These are phyloP conservation scores for Aegilops sharonensis DNA, from an alignment of 176 grass and related monocot genomes.

Conservation along the genomic window DNA sequence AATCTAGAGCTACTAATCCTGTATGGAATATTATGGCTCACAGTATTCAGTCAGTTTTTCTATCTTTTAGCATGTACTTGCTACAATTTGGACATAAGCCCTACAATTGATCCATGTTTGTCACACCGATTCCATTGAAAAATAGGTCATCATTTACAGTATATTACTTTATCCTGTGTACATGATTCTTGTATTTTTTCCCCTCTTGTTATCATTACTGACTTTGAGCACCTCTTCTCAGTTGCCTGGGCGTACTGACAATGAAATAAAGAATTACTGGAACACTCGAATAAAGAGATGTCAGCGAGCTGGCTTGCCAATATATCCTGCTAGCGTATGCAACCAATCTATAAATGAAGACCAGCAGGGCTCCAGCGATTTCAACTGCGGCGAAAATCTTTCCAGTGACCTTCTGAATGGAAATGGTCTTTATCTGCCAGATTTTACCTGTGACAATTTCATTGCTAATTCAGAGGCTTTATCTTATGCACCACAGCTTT, in stretches of 20 bases:
- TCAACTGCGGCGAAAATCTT: conserved; percentile 46
- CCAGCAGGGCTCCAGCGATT: conserved; percentile 47
- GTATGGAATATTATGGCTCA: neutral
- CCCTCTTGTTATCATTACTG: conserved; percentile 18
- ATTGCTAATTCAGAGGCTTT: conserved; percentile 51
- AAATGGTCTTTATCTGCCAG: conserved; percentile 52
- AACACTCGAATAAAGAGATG: conserved; percentile 95
- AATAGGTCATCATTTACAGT: neutral
- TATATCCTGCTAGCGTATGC: conserved; percentile 68
- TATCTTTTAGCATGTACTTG: neutral
- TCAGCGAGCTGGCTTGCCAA: conserved; percentile 67
- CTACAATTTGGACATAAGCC: neutral
- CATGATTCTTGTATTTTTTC: neutral
- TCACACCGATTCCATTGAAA: neutral
- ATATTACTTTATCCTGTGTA: conserved; percentile 6
- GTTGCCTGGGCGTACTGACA: conserved; percentile 96
- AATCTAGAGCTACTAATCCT: neutral
- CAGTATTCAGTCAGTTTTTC: neutral
- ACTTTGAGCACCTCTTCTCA: conserved; percentile 45
- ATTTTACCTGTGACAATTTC: conserved; percentile 59
- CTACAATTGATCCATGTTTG: neutral
- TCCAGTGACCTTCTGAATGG: conserved; percentile 53
- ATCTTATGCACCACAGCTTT: conserved; percentile 48
- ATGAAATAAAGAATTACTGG: conserved; percentile 99
- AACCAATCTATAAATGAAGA: conserved; percentile 58